phyloP scores from a whole-genome alignment of 495 filamentous ascomycete species.

The Hypoxylon crocopeplum region DNA sequence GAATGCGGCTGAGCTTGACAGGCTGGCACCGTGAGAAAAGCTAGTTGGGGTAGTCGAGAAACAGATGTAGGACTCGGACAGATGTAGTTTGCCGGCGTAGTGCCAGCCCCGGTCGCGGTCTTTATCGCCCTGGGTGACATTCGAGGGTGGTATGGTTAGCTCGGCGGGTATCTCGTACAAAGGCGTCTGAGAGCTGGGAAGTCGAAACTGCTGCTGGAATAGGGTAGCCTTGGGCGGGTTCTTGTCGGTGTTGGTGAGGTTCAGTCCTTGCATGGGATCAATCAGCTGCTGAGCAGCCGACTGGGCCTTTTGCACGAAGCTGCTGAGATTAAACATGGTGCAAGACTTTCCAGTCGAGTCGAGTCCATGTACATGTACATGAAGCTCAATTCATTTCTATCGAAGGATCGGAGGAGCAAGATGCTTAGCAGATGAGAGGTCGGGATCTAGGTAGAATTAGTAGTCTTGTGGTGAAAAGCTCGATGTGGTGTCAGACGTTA shows the following conservation, averaged over 20 bases:
- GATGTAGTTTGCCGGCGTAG: slow-evolving; percentile 90
- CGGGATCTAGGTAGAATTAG: not conserved
- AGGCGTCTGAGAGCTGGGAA: slow-evolving; percentile 89
- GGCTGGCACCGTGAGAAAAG: slow-evolving; percentile 79
- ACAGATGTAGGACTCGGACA: slow-evolving; percentile 93
- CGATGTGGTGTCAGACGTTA: slow-evolving; percentile 10
- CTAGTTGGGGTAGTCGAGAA: slow-evolving; percentile 93
- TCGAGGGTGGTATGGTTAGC: slow-evolving; percentile 77
- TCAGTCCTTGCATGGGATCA: slow-evolving; percentile 76
- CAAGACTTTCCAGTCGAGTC: slow-evolving; percentile 33
- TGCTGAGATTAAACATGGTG: slow-evolving; percentile 76
- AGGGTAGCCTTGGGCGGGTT: slow-evolving; percentile 89
- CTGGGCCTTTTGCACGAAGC: slow-evolving; percentile 89
- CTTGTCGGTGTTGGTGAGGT: slow-evolving; percentile 70
- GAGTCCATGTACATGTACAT: slow-evolving; percentile 34
- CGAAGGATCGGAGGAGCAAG: not conserved
- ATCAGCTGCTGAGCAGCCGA: slow-evolving; percentile 77
- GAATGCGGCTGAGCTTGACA: slow-evolving; percentile 75
- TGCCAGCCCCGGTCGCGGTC: slow-evolving; percentile 74
- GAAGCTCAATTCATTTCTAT: slow-evolving; percentile 41
- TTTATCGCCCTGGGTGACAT: slow-evolving; percentile 65
- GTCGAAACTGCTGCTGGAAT: slow-evolving; percentile 95
- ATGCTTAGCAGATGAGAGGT: not conserved
- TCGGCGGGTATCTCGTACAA: slow-evolving; percentile 96
- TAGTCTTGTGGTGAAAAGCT: slow-evolving; percentile 1